Base-by-base conservation (phyloP, 75 land plant species). In the Selaginella tamariscina region DNA sequence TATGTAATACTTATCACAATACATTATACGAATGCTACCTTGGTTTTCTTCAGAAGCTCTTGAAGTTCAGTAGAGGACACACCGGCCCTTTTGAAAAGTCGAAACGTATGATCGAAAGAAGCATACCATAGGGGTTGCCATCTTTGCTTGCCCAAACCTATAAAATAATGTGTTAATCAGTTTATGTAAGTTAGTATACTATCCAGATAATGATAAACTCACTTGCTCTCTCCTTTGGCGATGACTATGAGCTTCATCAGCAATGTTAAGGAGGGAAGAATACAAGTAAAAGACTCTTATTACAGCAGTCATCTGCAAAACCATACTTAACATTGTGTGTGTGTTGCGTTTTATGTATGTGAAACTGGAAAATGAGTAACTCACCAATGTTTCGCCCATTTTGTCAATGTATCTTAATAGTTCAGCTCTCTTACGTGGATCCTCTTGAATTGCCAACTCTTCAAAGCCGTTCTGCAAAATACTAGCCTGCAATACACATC, bases 211-310 rank as follows among this genome's bases (percentile, higher is more conserved):
- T 49, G 11, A 23, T 30, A 20, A 65, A 27, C 21, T 27, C 30
- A 71, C 73, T 56, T 71, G 55, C 55, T 71, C 73, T 49, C 73
- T 59, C 15, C 73, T 66, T 2, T 1, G 54, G 30, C 73, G 68
- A 65, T 71, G 73, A 71, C 73, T 71, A 29, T 71, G 73, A 18
- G 73, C 73, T 71, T 71, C 73, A 31, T 71, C 73, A 23, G 73
- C 73, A 27, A 71, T 67, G 29, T 71, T 71, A 55, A 71, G 55
- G 30, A 71, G 73, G 5, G 73, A 71, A 5, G 73, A 71, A 24
- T 71, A 71, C 68, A 71, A 65, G 68, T 71, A 71, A 32, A 71
- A 65, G 28, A 71, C 11, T 9, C 73, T 65, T 28, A 71, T 71
- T 13, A 71, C 73, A 20, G 69, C 69, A 22, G 69, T 71, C 22